phyloP scores from a whole-genome alignment of 495 filamentous ascomycete genomes.

The Annulohypoxylon nitens region DNA sequence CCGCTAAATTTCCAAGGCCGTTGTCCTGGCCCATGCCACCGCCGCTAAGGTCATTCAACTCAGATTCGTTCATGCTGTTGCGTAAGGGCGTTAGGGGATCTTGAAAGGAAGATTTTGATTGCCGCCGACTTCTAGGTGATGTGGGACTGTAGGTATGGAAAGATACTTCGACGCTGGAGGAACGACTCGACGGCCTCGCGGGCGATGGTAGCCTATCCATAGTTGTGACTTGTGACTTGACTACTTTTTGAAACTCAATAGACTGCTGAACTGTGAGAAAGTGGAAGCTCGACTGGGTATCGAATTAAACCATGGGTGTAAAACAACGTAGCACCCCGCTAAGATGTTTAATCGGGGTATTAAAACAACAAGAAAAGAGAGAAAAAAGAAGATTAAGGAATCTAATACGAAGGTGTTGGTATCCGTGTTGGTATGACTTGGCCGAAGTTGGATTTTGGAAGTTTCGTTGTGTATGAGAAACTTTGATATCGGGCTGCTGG shows the following conservation, averaged over 20 bases:
- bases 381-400: slow-evolving; percentile 1
- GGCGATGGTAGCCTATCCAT: slow-evolving; percentile 75
- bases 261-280: slow-evolving; percentile 5
- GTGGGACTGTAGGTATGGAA: slow-evolving; percentile 62
- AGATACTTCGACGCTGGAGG: slow-evolving; percentile 68
- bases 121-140: slow-evolving; percentile 57
- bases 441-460: slow-evolving; percentile 13
- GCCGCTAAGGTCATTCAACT: slow-evolving; percentile 62
- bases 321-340: background rate
- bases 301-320: slow-evolving; percentile 25
- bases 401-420: background rate
- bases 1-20: slow-evolving; percentile 85
- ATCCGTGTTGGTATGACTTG: slow-evolving; percentile 8
- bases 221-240: slow-evolving; percentile 20
- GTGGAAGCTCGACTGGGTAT: slow-evolving; percentile 13
- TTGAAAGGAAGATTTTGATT: slow-evolving; percentile 72
- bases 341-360: background rate
- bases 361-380: background rate
- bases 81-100: slow-evolving; percentile 72
- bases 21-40: slow-evolving; percentile 59
- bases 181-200: slow-evolving; percentile 73
- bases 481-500: slow-evolving; percentile 34
- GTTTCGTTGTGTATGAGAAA: slow-evolving; percentile 15
- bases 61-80: slow-evolving; percentile 63
- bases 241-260: slow-evolving; percentile 16